Evolutionary conservation across 1,284 basidiomycete species (phyloP).

Genomic region (Sporisorium graminicola): DNA sequence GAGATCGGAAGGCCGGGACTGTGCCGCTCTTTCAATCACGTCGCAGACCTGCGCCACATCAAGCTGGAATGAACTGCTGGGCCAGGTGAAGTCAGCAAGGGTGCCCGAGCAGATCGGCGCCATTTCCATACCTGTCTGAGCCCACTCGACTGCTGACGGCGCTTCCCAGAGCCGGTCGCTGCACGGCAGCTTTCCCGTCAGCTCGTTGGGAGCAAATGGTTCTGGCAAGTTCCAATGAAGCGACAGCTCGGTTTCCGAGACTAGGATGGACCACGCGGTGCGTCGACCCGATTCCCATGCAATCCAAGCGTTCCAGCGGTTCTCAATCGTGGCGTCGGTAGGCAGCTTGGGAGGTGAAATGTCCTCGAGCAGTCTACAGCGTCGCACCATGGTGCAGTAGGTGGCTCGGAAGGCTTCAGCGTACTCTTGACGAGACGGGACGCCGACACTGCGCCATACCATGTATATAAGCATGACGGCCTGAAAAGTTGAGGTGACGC

Average conservation of each 20-base stretch:
- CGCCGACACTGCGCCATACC: constrained; percentile 30
- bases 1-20: background rate
- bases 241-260: constrained; percentile 26
- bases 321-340: constrained; percentile 7
- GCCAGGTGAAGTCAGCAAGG: constrained; percentile 8
- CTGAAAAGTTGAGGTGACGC: constrained; percentile 26
- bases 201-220: constrained; percentile 20
- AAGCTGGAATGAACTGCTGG: constrained; percentile 5
- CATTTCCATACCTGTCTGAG: constrained; percentile 8
- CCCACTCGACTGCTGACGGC: constrained; percentile 19
- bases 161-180: constrained; percentile 28
- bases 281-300: constrained; percentile 18
- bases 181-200: constrained; percentile 22
- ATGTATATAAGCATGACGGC: constrained; percentile 17
- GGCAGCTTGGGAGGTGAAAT: constrained; percentile 21
- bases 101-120: background rate
- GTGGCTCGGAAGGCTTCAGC: constrained; percentile 26
- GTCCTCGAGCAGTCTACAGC: constrained; percentile 22
- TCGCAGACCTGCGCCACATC: constrained; percentile 10
- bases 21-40: constrained; percentile 8
- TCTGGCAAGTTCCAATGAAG: constrained; percentile 26
- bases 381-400: constrained; percentile 28
- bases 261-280: constrained; percentile 22
- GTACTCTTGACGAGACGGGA: constrained; percentile 23
- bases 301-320: constrained; percentile 29